These are phyloP conservation scores for Claviceps sp. DNA, from an alignment of 2,329 filamentous ascomycete genomes.

Conservation along the genomic window DNA sequence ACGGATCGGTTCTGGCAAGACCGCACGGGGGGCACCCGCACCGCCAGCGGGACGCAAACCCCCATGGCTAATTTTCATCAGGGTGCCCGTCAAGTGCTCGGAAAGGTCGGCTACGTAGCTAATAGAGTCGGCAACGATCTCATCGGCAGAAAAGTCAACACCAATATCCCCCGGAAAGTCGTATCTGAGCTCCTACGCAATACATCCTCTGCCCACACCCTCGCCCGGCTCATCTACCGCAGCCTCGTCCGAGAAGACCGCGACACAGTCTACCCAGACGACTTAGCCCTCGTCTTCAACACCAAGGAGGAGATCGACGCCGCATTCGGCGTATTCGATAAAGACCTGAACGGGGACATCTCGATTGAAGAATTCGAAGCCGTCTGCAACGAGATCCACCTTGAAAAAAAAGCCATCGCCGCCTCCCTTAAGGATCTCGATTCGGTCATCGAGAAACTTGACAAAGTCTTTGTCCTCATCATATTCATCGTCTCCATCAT, in stretches of 20 bases:
- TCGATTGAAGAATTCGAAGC: slow-evolving; percentile 90
- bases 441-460: slow-evolving; percentile 80
- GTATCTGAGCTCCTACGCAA: slow-evolving; percentile 63
- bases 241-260: slow-evolving; percentile 65
- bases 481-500: slow-evolving; percentile 69
- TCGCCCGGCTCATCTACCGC: slow-evolving; percentile 78
- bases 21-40: slow-evolving; percentile 15
- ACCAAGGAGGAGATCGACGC: slow-evolving; percentile 77
- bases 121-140: slow-evolving; percentile 84
- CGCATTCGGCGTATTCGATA: slow-evolving; percentile 87
- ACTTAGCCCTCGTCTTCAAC: slow-evolving; percentile 66
- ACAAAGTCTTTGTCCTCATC: slow-evolving; percentile 79
- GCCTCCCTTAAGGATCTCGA: slow-evolving; percentile 91
- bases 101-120: slow-evolving; percentile 73
- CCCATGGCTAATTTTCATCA: slow-evolving; percentile 61
- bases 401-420: slow-evolving; percentile 89
- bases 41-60: slow-evolving; percentile 52
- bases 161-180: slow-evolving; percentile 72
- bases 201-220: slow-evolving; percentile 62
- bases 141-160: slow-evolving; percentile 60
- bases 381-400: slow-evolving; percentile 85
- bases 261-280: slow-evolving; percentile 65
- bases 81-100: slow-evolving; percentile 62
- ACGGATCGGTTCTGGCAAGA: slow-evolving; percentile 37
- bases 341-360: slow-evolving; percentile 92